Base-by-base conservation (phyloP, 176 grass and related monocot genomes). In the Ensete glaucum region DNA sequence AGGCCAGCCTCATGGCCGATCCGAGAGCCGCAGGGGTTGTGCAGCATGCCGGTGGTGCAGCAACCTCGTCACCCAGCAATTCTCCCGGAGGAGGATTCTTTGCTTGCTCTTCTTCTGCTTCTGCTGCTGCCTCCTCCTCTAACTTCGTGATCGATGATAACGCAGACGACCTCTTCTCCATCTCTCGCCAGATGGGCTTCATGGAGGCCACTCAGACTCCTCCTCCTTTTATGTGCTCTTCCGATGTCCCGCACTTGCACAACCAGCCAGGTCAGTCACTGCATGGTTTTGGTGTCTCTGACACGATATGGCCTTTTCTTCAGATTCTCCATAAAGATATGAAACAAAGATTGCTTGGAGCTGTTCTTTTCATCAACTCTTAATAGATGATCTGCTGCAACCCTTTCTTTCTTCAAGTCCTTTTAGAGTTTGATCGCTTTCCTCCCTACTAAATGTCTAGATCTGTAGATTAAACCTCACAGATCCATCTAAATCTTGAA, bases 151-250 rank as follows among this genome's bases (percentile, higher is more conserved):
- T 79, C 1, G 51, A 85, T 15, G 85, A 88, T 1, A 79, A 78
- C 13, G 60, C 84, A 20, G 89, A 96, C 64, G 93, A 97, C 80
- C 88, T 97, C 67, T 97, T 97, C 54, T 83, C 93, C 25, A 97
- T 97, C 78, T 90, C 90, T 51, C 72, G 87, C 48, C 90, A 96
- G 86, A 86, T 96, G 78, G 89, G 87, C 9, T 85, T 88, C 22
- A 5, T 73, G 16, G 81, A 83, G 34, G 79, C 63, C 70, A 79
- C 81, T 29, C 85, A 80, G 62, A 73, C 81, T 72, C 73, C 82
- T 5, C 66, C 84, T 58, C 79, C 69, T 5, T 15, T 70, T 16
- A 25, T 57, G 53, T 73, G 81, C 29, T 79, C 72, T 67, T 72
- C 76, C 24, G 77, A 58, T 29, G 80, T 72, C 80, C 80, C 91